A percentile compares a stretch with the other conserved stretches of the same genome.
These are phyloP conservation scores for Orbilia javanica DNA, from an alignment of 2,329 filamentous ascomycete species.

Conservation along the genomic window DNA sequence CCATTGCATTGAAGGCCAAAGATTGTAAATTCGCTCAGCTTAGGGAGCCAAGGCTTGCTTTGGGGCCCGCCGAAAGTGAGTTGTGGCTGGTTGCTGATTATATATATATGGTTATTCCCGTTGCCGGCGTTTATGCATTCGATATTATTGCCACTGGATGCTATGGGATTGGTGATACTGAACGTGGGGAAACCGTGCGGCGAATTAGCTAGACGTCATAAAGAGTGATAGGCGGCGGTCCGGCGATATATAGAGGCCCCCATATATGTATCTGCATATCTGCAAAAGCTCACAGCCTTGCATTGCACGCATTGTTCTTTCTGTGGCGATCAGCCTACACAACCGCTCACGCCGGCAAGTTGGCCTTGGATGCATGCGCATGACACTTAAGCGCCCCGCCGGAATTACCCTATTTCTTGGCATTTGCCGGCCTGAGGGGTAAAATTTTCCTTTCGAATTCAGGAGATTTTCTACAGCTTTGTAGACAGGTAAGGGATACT, in stretches of 20 bases:
- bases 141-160: neutral
- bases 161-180: neutral
- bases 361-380: too few species aligned
- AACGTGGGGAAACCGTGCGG: neutral
- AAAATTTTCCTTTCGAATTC: neutral
- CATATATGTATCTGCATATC: too few species aligned
- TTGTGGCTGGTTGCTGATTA: neutral
- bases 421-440: neutral
- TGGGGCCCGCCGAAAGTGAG: neutral
- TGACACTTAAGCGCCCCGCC: neutral
- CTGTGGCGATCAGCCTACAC: neutral
- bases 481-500: neutral
- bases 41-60: neutral
- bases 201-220: neutral
- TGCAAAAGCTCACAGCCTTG: neutral
- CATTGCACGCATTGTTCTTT: neutral
- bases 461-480: neutral
- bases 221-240: neutral
- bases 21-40: too few species aligned
- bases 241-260: neutral
- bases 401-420: neutral
- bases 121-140: neutral
- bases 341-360: too few species aligned
- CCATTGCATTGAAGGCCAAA: neutral
- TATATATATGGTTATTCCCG: neutral